Conservation (phyloP, 495 filamentous ascomycete species). For the Talaromyces borbonicus region DNA sequence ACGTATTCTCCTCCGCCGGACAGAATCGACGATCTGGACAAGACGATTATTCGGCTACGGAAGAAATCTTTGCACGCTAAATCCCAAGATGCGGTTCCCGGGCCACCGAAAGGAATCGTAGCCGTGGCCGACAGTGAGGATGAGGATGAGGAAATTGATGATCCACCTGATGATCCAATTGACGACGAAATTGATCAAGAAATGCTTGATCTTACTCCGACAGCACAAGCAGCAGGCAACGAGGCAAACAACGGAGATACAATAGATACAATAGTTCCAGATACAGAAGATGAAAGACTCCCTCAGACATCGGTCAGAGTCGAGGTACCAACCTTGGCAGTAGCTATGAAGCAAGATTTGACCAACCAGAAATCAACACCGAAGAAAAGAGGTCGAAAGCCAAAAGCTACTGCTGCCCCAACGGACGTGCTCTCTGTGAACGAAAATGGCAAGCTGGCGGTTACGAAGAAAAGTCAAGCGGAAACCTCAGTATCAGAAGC, state of each 20-base stretch:
- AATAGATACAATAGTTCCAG: background rate
- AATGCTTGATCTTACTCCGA: no score
- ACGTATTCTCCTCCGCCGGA: slow-evolving; percentile 5
- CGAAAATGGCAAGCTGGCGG: background rate
- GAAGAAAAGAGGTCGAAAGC: background rate
- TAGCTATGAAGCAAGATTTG: background rate
- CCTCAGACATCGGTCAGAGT: background rate
- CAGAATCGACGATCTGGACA: slow-evolving; percentile 4
- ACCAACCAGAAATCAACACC: background rate
- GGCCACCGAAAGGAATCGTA: background rate
- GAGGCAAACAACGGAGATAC: background rate
- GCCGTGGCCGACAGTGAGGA: slow-evolving; percentile 4
- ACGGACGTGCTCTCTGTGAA: background rate
- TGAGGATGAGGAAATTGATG: background rate
- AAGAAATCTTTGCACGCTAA: background rate
- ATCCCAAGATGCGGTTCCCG: background rate
- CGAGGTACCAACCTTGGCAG: slow-evolving; percentile 2
- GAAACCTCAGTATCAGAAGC: background rate
- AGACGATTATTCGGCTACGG: background rate
- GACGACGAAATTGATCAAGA: background rate
- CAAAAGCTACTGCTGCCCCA: background rate
- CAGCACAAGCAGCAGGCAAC: no score
- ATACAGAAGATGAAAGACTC: background rate
- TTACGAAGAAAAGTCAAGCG: background rate
- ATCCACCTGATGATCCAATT: background rate